Percentiles rank a stretch among this genome's conserved stretches.
Evolutionary conservation across 2,329 filamentous ascomycete species (phyloP).

Genomic region (Verticillium zaregamsianum): DNA sequence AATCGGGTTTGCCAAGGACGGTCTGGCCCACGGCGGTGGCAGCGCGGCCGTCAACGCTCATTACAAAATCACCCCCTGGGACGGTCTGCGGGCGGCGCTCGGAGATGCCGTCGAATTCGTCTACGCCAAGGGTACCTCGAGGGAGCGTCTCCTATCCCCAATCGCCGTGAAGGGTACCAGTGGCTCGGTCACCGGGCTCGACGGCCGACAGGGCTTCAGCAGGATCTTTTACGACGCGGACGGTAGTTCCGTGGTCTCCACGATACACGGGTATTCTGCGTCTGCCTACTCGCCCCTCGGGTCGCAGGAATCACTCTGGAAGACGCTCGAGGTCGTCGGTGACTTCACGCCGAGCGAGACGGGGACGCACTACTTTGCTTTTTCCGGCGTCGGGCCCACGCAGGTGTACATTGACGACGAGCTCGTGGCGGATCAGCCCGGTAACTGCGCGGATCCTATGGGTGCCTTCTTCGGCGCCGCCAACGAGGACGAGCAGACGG

Average conservation of each 20-base stretch:
- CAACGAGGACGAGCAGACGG: slow-evolving; percentile 23
- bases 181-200: slow-evolving; percentile 22
- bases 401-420: slow-evolving; percentile 25
- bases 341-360: slow-evolving; percentile 24
- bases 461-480: slow-evolving; percentile 26
- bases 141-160: slow-evolving; percentile 16
- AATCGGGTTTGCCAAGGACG: slow-evolving; percentile 27
- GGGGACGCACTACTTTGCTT: slow-evolving; percentile 25
- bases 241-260: slow-evolving; percentile 19
- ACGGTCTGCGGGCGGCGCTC: slow-evolving; percentile 23
- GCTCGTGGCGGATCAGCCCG: slow-evolving; percentile 24
- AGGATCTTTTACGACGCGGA: slow-evolving; percentile 20
- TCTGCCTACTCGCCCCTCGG: slow-evolving; percentile 20
- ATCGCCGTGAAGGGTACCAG: slow-evolving; percentile 13
- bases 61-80: slow-evolving; percentile 28
- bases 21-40: slow-evolving; percentile 31
- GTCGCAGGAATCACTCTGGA: slow-evolving; percentile 13
- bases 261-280: slow-evolving; percentile 17
- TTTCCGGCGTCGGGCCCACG: slow-evolving; percentile 24
- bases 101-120: slow-evolving; percentile 20
- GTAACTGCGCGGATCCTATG: slow-evolving; percentile 27
- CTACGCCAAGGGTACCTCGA: slow-evolving; percentile 18
- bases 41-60: slow-evolving; percentile 29
- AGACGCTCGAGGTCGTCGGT: slow-evolving; percentile 23
- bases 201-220: slow-evolving; percentile 27